Base-by-base conservation (phyloP, 176 grass and related monocot genomes). In the Triticum turgidum region DNA sequence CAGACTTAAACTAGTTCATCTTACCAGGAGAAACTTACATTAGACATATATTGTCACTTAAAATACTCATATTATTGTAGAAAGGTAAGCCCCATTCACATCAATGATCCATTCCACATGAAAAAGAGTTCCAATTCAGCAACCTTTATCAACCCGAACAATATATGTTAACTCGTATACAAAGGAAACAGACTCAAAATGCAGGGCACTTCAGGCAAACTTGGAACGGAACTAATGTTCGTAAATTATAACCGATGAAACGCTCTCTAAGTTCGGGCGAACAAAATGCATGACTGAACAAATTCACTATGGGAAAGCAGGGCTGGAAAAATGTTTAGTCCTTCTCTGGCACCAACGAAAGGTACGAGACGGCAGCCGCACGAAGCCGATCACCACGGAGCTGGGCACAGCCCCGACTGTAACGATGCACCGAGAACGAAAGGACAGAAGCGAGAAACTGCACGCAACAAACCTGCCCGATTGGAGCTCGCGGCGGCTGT, bases 381-480 rank as follows among this genome's bases (percentile, higher is more conserved):
- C 5, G 35, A 86, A 80, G 38, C 29, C 56, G 38, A 49, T 69
- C 11, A 5, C 12, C 38, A 47, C 35, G 8, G 18, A 24, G 11
- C 3, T 78, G 13, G 45, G 56, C 51, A 21, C 5, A 25, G 11
- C 7, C 7, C 10, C 5, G 39, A 52, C 22, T 59, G 29, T 58
- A 58, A 58, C 32, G 33, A 69, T n/a, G 20, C n/a, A 79, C 11
- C 17, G 35, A 27, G 15, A 35, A 52, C 9, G 32, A 27, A 15
- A 63, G 11, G 56, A 54, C 27, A 12, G 44, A 4, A 12, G 13
- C 32, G 10, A 49, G 52, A 63, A 15, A 69, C 11, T 52, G 11
- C 22, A 44, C 35, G 73, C 78, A 27, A 76, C 83, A 51, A 61
- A 90, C 88, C 88, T 66, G 83, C 63, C 69, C 39, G 14, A 12